Evolutionary conservation across 169 alveolate genomes (phyloP).

Genomic region (Toxoplasma gondii): DNA sequence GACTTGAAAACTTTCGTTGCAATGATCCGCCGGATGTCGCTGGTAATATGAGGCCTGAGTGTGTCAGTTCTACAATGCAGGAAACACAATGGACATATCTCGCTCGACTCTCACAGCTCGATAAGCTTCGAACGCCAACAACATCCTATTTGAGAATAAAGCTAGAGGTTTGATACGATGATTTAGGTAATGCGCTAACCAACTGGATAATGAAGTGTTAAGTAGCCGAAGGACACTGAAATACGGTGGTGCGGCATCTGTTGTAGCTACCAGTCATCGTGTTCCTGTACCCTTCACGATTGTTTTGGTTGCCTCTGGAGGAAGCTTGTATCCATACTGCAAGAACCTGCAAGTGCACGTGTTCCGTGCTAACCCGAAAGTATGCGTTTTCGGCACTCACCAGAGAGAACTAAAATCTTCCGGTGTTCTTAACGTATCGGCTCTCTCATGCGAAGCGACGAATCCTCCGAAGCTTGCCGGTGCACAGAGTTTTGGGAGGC

Average conservation of each 20-base stretch:
- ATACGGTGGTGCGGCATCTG: background rate
- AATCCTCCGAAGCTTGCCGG: background rate
- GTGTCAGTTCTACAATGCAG: background rate
- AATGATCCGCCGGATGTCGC: background rate
- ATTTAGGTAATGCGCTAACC: background rate
- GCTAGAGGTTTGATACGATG: background rate
- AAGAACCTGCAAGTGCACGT: background rate
- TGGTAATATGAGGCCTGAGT: background rate
- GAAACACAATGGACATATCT: background rate
- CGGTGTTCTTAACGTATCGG: background rate
- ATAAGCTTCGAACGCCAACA: slow-evolving; percentile 36
- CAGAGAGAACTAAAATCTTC: background rate
- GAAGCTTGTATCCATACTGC: slow-evolving; percentile 21
- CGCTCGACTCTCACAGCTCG: slow-evolving; percentile 4
- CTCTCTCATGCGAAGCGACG: background rate
- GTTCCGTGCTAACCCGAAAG: background rate
- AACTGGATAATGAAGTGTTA: background rate
- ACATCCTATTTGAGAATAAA: background rate
- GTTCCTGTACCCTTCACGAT: background rate
- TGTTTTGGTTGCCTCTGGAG: background rate
- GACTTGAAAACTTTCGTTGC: slow-evolving; percentile 13
- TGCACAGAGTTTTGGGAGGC: background rate
- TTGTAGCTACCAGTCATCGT: background rate
- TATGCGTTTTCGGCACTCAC: background rate
- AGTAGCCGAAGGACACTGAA: background rate